These are phyloP conservation scores for Firmiana major DNA, from an alignment of 345 rosid species.

Conservation along the genomic window DNA sequence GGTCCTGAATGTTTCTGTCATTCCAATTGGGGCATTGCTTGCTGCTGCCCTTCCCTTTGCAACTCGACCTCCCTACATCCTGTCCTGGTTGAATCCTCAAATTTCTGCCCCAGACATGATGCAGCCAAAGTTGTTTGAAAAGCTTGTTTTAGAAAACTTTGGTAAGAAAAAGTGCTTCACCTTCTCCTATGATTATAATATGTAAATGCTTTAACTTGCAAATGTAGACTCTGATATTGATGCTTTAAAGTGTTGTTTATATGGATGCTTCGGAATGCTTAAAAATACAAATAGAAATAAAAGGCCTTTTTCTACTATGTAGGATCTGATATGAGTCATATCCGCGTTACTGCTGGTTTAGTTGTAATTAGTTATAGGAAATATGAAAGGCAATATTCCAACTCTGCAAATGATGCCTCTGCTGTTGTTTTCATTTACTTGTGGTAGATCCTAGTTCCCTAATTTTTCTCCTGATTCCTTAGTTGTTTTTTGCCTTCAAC, in stretches of 20 bases:
- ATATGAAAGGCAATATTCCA: neutral
- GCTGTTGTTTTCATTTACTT: neutral
- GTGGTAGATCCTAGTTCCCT: neutral
- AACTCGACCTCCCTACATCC: conserved; percentile 56
- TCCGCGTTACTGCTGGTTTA: neutral
- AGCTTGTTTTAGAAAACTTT: conserved; percentile 63
- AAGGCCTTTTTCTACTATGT: neutral
- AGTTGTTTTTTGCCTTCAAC: neutral
- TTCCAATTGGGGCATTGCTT: conserved; percentile 63
- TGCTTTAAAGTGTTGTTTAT: neutral
- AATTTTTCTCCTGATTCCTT: neutral
- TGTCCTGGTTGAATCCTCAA: conserved; percentile 57
- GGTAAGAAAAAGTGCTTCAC: conserved; percentile 34
- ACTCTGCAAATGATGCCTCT: neutral
- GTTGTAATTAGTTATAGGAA: neutral
- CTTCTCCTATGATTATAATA: neutral
- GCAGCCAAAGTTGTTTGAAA: conserved; percentile 59
- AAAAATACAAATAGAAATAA: neutral
- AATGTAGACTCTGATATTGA: neutral
- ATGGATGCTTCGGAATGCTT: neutral
- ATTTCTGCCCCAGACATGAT: conserved; percentile 71
- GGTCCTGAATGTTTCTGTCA: conserved; percentile 52
- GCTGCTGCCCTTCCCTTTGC: conserved; percentile 60
- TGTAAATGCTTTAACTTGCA: neutral
- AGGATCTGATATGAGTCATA: neutral